Conservation (phyloP, 345 rosid genomes). For the Lepidium didymum region DNA sequence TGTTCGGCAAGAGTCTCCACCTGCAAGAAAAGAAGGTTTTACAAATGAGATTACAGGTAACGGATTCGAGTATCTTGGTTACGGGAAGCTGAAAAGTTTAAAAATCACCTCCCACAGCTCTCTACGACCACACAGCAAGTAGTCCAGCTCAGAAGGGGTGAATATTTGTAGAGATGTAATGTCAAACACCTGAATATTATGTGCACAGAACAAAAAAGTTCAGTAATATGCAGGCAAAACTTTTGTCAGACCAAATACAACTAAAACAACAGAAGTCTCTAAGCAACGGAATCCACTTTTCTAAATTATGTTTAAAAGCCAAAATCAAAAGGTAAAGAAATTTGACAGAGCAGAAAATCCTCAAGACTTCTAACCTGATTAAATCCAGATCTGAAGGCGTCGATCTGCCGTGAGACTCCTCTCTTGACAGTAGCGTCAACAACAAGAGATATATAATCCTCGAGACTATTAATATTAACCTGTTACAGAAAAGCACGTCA, state of each 20-base stretch:
- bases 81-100: not conserved
- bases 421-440: constrained; percentile 90
- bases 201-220: not conserved
- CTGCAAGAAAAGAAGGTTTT: constrained; percentile 35
- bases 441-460: constrained; percentile 74
- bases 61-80: not conserved
- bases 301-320: not conserved
- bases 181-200: constrained; percentile 74
- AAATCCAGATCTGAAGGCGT: constrained; percentile 92
- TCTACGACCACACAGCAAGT: constrained; percentile 93
- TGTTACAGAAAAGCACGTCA: constrained; percentile 22
- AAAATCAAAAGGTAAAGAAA: not conserved
- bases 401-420: constrained; percentile 75
- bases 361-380: constrained; percentile 57
- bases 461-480: constrained; percentile 79
- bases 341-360: not conserved
- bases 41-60: not conserved
- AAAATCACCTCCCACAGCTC: constrained; percentile 91
- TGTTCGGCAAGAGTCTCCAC: constrained; percentile 83
- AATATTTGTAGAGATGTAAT: constrained; percentile 86
- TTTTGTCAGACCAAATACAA: not conserved
- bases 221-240: not conserved
- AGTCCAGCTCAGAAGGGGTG: constrained; percentile 78
- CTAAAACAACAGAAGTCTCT: not conserved
- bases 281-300: not conserved